A percentile compares a stretch with the other conserved stretches of the same genome.
phyloP scores from a whole-genome alignment of 2,329 filamentous ascomycete genomes.

The Xylaria arbuscula region DNA sequence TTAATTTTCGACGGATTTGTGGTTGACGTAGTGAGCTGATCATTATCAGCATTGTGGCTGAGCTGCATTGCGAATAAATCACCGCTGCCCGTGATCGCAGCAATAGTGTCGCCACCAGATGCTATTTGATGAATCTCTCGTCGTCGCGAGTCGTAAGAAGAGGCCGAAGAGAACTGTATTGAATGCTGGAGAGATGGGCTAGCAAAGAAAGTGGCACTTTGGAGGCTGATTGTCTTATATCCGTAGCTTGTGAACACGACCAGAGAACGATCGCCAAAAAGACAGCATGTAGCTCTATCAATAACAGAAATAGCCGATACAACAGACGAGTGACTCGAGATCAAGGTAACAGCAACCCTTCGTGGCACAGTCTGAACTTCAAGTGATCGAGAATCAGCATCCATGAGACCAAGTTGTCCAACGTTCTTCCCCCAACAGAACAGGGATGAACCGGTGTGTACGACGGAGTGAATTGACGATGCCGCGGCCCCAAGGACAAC shows the following conservation, averaged over 20 bases:
- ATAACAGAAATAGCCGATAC: conserved; percentile 81
- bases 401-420: conserved; percentile 92
- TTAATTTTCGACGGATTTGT: conserved; percentile 94
- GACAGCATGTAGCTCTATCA: conserved; percentile 85
- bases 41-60: conserved; percentile 72
- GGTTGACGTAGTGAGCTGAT: conserved; percentile 75
- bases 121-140: conserved; percentile 81
- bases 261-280: conserved; percentile 88
- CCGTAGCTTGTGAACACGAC: conserved; percentile 97
- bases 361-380: conserved; percentile 85
- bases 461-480: conserved; percentile 90
- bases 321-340: conserved; percentile 73
- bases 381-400: conserved; percentile 91
- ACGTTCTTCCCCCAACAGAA: conserved; percentile 97
- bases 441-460: conserved; percentile 81
- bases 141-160: conserved; percentile 70
- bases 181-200: conserved; percentile 70
- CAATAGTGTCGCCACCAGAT: conserved; percentile 90
- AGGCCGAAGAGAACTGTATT: conserved; percentile 71
- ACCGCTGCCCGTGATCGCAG: conserved; percentile 83
- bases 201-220: conserved; percentile 74
- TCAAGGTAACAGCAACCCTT: conserved; percentile 87
- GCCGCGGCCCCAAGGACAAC: conserved; percentile 83
- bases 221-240: conserved; percentile 90
- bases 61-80: conserved; percentile 89